Conservation (phyloP, 768 basidiomycete species). For the Termitomyces sp. region DNA sequence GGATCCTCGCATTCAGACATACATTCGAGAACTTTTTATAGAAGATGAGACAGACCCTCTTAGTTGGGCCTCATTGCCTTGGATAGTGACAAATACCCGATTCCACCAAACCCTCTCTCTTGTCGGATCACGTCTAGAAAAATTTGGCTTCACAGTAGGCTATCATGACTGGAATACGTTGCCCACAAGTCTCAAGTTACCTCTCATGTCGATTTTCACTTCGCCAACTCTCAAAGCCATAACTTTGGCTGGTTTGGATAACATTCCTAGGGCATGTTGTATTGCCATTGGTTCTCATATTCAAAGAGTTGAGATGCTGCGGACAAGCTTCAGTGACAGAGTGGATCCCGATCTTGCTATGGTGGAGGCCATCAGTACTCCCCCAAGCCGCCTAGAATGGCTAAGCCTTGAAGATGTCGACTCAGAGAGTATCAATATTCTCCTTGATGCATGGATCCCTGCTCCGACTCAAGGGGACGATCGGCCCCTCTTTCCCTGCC, state of each 20-base stretch:
- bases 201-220: constrained; percentile 7
- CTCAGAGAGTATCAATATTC: background rate
- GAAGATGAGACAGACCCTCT: background rate
- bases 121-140: background rate
- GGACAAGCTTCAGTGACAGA: background rate
- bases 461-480: background rate
- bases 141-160: constrained; percentile 3
- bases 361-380: background rate
- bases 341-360: constrained; percentile 3
- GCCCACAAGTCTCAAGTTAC: constrained; percentile 2
- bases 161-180: constrained; percentile 3
- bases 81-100: constrained; percentile 5
- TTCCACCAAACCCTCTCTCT: constrained; percentile 4
- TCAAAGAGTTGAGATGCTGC: background rate
- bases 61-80: background rate
- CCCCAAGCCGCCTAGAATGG: constrained; percentile 1
- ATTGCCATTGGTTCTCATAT: constrained; percentile 7
- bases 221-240: background rate
- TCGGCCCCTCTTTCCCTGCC: background rate
- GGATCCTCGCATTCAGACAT: background rate
- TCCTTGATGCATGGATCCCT: constrained; percentile 6
- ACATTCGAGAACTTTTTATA: constrained; percentile 1
- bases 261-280: constrained; percentile 3
- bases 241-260: background rate
- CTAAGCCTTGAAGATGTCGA: constrained; percentile 8